Conservation (phyloP, 2,329 filamentous ascomycete species). For the Claviceps sp. region DNA sequence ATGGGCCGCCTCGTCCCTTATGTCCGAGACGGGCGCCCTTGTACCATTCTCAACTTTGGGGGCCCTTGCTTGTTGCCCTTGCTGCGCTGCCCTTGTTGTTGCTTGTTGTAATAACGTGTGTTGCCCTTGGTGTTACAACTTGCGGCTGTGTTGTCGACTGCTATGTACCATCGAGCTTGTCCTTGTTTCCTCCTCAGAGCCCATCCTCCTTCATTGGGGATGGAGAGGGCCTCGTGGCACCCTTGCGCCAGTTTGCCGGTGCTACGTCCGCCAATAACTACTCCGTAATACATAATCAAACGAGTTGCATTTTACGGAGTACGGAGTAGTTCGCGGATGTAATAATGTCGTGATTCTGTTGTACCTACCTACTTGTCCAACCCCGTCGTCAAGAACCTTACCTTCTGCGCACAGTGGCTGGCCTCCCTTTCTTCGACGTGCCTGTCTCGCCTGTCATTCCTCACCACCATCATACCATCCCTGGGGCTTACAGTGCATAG, state of each 20-base stretch:
- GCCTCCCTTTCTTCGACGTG: constrained; percentile 5
- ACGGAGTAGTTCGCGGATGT: no score
- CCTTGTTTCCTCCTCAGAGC: neutral
- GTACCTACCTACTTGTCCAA: no score
- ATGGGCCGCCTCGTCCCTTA: neutral
- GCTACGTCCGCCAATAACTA: neutral
- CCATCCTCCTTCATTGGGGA: neutral
- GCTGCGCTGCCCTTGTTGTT: no score
- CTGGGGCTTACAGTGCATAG: constrained; percentile 9
- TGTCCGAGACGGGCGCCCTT: neutral
- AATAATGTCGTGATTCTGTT: no score
- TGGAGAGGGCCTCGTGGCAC: constrained; percentile 8
- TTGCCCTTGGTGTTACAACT: no score
- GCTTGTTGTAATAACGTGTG: no score
- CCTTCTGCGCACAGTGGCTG: neutral
- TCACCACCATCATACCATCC: constrained; percentile 14
- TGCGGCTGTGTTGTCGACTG: no score
- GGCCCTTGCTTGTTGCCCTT: no score
- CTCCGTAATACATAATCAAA: neutral
- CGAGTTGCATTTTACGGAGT: neutral
- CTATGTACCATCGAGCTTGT: neutral
- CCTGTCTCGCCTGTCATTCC: constrained; percentile 26
- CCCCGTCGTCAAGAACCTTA: neutral
- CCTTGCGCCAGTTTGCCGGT: constrained; percentile 7
- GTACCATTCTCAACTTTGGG: neutral